Evolutionary conservation across 345 rosid genomes (phyloP), one percentile per base, ranked within the genome.

Genomic region (Carallia pectinifolia): DNA sequence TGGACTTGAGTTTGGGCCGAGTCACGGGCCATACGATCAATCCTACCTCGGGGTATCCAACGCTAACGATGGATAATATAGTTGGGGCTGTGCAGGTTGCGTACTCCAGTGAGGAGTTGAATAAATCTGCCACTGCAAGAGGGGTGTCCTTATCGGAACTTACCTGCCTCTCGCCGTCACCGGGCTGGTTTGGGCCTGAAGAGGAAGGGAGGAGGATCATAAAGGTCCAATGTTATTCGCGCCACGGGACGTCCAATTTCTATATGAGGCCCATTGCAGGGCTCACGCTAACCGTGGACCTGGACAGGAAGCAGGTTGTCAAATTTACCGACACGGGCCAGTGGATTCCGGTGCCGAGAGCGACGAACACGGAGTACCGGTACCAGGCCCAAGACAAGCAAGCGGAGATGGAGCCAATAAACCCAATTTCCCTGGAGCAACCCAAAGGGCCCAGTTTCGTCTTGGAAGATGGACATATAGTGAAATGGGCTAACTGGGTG

Each of bases 401-500:
- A 29, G 61, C 53, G 8, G 68, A 71, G 54, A 77, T 71, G 62
- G 64, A 79, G 53, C 76, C 60, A 5, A 62, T 86, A 1, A 85
- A 85, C 66, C 89, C 90, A 19, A 87, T 89, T 40, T 89, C 90
- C 2, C 80, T 83, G 0, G 90, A 86, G 80, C 92, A 88, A 66
- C 90, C 90, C 7, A 70, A 80, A 58, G 92, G 96, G 16, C 90
- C 86, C 2, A 88, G 90, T 74, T 90, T 88, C 52, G 75, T n/a
- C 0, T 58, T 88, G 0, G 85, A 85, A 61, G 83, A 87, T 48
- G 85, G 88, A 12, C 83, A 87, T 62, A 19, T 64, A 1, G 88
- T 90, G 54, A 85, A 74, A 67, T 90, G 92, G 92, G 90, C 87
- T 3, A 85, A 88, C 7, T 90, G 96, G 92, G 85, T 64, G 19